Percentiles rank a stretch among this genome's conserved stretches.
These are phyloP conservation scores for Rhodomyrtus psidioides DNA, from an alignment of 441 rosid genomes.

Conservation along the genomic window DNA sequence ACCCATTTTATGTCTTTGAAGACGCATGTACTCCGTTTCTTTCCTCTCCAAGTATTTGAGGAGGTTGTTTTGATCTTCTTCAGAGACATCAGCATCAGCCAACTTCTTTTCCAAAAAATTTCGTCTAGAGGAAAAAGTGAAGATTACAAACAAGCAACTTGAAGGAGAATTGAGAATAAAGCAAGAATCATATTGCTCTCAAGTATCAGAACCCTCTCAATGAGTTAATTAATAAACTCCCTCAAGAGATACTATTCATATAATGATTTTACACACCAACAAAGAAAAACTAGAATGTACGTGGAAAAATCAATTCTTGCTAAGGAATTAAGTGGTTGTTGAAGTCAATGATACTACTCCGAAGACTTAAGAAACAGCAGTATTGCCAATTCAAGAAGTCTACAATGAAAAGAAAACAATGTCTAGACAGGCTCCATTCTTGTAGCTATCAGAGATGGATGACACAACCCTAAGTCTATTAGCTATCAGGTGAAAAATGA, in stretches of 20 bases:
- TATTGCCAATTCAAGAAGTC: not conserved
- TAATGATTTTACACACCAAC: not conserved
- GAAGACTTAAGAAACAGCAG: not conserved
- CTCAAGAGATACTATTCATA: not conserved
- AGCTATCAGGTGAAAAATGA: not conserved
- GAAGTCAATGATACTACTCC: not conserved
- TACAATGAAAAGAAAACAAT: not conserved
- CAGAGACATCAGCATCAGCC: conserved; percentile 16
- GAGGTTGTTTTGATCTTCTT: conserved; percentile 15
- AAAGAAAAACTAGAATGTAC: not conserved
- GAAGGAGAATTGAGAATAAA: not conserved
- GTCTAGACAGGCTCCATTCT: not conserved
- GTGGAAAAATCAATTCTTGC: not conserved
- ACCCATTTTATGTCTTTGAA: conserved; percentile 17
- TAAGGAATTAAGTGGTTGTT: not conserved
- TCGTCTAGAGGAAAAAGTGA: conserved; percentile 1
- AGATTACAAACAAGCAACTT: not conserved
- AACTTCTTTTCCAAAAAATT: conserved; percentile 11
- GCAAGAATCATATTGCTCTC: not conserved
- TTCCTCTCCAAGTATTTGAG: conserved; percentile 10
- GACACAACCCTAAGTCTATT: not conserved
- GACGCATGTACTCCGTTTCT: conserved; percentile 15
- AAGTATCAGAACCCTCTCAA: not conserved
- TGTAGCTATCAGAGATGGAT: not conserved
- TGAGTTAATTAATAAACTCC: not conserved